These are phyloP conservation scores for Castanea crenata DNA, from an alignment of 306 rosid genomes.

Conservation along the genomic window DNA sequence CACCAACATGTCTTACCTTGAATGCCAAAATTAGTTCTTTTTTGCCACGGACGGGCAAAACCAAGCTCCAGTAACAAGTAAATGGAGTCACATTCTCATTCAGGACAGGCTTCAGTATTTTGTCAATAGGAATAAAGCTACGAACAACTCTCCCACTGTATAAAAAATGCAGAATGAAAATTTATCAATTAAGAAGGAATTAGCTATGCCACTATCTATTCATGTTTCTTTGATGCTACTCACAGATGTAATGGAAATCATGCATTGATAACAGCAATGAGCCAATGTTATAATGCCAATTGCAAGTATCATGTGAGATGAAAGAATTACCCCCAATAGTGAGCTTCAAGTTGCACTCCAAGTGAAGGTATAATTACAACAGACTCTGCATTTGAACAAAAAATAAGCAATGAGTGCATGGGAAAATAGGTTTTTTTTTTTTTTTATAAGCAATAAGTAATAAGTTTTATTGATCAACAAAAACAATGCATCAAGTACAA, in stretches of 20 bases:
- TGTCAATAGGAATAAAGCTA: constrained; percentile 64
- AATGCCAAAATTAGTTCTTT: constrained; percentile 60
- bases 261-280: neutral
- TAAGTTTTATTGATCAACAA: no score
- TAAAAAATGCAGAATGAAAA: neutral
- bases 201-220: neutral
- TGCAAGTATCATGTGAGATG: neutral
- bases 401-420: neutral
- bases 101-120: constrained; percentile 68
- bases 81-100: constrained; percentile 77
- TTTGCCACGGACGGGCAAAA: constrained; percentile 54
- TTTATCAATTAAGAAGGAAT: neutral
- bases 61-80: constrained; percentile 86
- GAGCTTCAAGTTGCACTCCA: constrained; percentile 87
- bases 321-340: constrained; percentile 53
- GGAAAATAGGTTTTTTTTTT: neutral
- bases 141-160: constrained; percentile 63
- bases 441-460: no score
- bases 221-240: neutral
- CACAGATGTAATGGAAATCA: neutral
- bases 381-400: constrained; percentile 49
- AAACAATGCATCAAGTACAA: no score
- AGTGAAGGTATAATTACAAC: constrained; percentile 77
- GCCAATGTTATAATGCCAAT: neutral
- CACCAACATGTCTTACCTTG: constrained; percentile 39